Base-by-base conservation (phyloP, 495 filamentous ascomycete species). In the Penicillium longicatenatum region DNA sequence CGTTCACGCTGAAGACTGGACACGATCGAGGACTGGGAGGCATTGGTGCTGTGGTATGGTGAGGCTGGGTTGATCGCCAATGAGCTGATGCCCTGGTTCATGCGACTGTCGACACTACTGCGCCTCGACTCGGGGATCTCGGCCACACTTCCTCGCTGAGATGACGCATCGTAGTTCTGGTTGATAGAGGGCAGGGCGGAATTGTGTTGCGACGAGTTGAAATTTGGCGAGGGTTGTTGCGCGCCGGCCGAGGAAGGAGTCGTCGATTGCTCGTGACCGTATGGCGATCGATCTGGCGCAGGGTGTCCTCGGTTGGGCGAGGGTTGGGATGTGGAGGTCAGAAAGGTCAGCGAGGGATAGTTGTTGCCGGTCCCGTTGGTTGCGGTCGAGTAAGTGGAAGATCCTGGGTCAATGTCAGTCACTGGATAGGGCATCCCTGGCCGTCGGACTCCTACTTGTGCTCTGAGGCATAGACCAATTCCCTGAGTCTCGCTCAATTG, bases 31-130 rank as follows among this genome's bases (percentile, higher is more conserved):
- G 87, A 84, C 16, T 90, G 86, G 6, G 89, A 92, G 26, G 86
- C 89, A 65, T 91, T 91, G 58, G 87, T 84, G 68, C 83, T 89
- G 46, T 87, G 82, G 63, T 91, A 91, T 7, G 89, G 89, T 3
- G 89, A 87, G 16, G 75, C 72, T 70, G 71, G 73, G 37, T 80
- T 86, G 59, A 93, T 80, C 20, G 84, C 79, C 66, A 92, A 76
- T 29, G 89, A 85, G 47, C 80, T 81, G 50, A 92, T 88, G 20
- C 82, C 83, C 61, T 86, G 83, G 58, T 89, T 89, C 63, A 92
- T 81, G 55, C 88, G 81, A 63, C 88, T 90, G 61, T 91, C 89
- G n/a, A 92, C 80, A 56, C 88, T 91, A 72, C 88, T 89, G 47
- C 89, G 84, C 47, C 89, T 82, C 42, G 89, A 90, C 54, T 82